Evolutionary conservation across 345 rosid genomes (phyloP), one percentile per base, ranked within the genome.

Genomic region (Acer negundo): DNA sequence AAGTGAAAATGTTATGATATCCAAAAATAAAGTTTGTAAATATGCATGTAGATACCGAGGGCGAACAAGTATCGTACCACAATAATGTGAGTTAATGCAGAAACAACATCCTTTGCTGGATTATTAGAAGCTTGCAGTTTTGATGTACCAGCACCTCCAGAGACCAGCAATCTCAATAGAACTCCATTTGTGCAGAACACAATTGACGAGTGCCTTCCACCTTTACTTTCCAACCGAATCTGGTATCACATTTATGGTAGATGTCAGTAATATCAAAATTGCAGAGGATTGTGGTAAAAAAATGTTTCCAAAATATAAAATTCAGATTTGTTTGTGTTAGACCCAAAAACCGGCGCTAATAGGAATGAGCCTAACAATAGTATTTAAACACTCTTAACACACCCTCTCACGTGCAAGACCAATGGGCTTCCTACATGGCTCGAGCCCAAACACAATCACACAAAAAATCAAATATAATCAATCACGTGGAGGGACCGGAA

Each of bases 161-260:
- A 86, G 75, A 93, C 94, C 82, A 95, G 89, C 73, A 93, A 86
- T 79, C 97, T 87, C 84, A 93, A 80, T 70, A 93, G 90, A 77
- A 95, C 81, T 73, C 99, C 99, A 78, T 95, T 95, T 10, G 99
- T 95, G 89, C 98, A 93, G 83, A 95, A 95, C 75, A 95, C 92
- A 79, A 95, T 85, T 69, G 98, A 92, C 13, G 98, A 92, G 80
- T 92, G 87, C 80, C 81, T 86, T 69, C 98, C 98, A 77, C 99
- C 98, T 86, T 84, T 93, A 75, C 90, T 93, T 86, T 93, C 98
- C 83, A 93, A 80, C 69, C 97, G 94, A 82, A 95, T 94, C 98
- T 95, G 81, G 68, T 51, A 73, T 71, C 62, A 22, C 20, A 62
- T 72, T 35, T 82, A 62, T 19, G 7, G 67, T 35, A 56, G 3